Conservation (phyloP, 768 basidiomycete species). For the Lyophyllum atratum region DNA sequence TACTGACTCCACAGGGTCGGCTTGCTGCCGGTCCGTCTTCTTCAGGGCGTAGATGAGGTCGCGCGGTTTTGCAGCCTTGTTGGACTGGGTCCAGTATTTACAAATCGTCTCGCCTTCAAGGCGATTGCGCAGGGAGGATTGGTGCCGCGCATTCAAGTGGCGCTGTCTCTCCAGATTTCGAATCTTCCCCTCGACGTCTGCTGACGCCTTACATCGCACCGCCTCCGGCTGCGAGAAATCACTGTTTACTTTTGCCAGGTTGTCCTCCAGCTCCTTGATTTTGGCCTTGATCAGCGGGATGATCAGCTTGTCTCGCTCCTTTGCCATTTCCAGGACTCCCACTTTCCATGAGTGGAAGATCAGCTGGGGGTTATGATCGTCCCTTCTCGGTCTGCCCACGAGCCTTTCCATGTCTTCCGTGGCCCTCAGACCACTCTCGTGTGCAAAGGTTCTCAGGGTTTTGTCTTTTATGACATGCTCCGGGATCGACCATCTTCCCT, state of each 20-base stretch:
- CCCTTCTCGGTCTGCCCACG: neutral
- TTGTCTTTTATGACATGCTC: constrained; percentile 18
- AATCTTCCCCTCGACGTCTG: neutral
- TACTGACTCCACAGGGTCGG: too few relatives aligned
- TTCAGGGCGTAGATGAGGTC: constrained; percentile 8
- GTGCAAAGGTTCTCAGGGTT: neutral
- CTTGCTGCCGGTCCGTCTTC: neutral
- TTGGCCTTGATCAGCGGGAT: neutral
- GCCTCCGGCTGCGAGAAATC: neutral
- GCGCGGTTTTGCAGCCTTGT: constrained; percentile 13
- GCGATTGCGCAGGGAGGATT: neutral
- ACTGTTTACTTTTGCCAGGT: neutral
- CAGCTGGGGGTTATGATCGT: neutral
- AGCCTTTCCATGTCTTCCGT: neutral
- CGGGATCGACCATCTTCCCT: constrained; percentile 34
- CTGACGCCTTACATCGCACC: neutral
- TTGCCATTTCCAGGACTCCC: neutral
- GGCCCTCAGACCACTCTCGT: neutral
- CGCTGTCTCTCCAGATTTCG: neutral
- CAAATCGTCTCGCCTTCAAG: constrained; percentile 14
- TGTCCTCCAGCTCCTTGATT: neutral
- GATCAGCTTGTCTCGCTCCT: neutral
- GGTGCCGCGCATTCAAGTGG: constrained; percentile 2
- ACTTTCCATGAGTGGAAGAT: neutral
- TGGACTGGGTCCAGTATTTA: constrained; percentile 10